phyloP scores from a whole-genome alignment of 192 early-diverging fungal genomes.

The Podila verticillata region DNA sequence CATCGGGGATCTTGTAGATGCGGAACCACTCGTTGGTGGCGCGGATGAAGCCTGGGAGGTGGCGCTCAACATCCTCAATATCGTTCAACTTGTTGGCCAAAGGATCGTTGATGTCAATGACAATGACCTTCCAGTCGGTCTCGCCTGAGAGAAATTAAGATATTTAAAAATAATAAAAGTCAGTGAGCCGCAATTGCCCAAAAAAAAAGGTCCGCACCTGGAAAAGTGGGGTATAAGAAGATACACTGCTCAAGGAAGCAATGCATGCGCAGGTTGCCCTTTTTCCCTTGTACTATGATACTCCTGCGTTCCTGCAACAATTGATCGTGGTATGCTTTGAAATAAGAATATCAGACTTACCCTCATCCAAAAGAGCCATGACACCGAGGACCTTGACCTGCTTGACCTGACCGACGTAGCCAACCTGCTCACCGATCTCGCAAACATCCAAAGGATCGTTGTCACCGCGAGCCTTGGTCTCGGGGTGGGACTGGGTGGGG shows the following conservation, averaged over 20 bases:
- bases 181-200: too few species aligned
- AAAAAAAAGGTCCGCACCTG: too few species aligned
- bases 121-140: conserved; percentile 99
- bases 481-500: conserved; percentile 85
- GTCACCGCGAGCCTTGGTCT: conserved; percentile 97
- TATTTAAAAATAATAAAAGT: not conserved
- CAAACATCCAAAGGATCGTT: conserved; percentile 98
- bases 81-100: conserved; percentile 97
- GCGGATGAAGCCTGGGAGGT: conserved; percentile 94
- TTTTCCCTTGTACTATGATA: too few species aligned
- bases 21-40: conserved; percentile 99
- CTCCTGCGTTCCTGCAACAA: too few species aligned
- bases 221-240: too few species aligned
- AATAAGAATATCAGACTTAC: conserved; percentile 45
- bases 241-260: too few species aligned
- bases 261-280: too few species aligned
- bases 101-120: conserved; percentile 98
- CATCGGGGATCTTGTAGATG: conserved; percentile 99
- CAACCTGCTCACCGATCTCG: conserved; percentile 97
- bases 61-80: conserved; percentile 98
- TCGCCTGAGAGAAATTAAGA: conserved; percentile 62
- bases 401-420: conserved; percentile 94
- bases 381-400: conserved; percentile 99
- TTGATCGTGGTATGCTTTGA: too few species aligned
- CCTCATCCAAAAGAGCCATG: conserved; percentile 99